phyloP scores from a whole-genome alignment of 371 early-diverging fungal species.

The Chytridiales sp. region DNA sequence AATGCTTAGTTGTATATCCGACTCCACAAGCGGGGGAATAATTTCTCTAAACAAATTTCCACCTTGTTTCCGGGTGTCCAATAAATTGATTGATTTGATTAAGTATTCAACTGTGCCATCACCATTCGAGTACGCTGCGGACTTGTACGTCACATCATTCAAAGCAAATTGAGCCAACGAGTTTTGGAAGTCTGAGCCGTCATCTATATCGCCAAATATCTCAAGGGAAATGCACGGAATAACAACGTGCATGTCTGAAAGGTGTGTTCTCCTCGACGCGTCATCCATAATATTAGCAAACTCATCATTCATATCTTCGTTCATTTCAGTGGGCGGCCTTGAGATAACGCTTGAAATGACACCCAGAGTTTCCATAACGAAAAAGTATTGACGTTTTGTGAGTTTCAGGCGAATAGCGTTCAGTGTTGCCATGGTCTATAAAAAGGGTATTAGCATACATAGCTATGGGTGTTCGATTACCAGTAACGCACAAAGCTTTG shows the following conservation, averaged over 20 bases:
- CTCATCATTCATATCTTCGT: neutral
- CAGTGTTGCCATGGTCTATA: constrained; percentile 62
- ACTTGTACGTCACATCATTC: constrained; percentile 55
- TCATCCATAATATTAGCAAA: too few relatives aligned
- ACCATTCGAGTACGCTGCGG: constrained; percentile 56
- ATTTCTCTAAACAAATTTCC: constrained; percentile 82
- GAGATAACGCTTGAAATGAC: constrained; percentile 25
- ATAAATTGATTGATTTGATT: constrained; percentile 70
- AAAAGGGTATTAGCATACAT: too few relatives aligned
- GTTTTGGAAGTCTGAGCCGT: neutral
- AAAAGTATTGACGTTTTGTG: constrained; percentile 77
- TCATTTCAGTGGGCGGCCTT: neutral
- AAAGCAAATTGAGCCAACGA: constrained; percentile 54
- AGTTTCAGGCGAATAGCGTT: constrained; percentile 77
- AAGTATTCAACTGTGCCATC: constrained; percentile 64
- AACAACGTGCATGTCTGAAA: constrained; percentile 20
- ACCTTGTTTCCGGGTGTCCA: constrained; percentile 74
- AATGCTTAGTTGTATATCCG: constrained; percentile 66
- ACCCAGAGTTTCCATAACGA: constrained; percentile 58
- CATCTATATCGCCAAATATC: constrained; percentile 53
- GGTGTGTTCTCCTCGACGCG: too few relatives aligned
- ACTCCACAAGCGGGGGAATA: constrained; percentile 60
- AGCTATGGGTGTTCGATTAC: too few relatives aligned
- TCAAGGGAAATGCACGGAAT: constrained; percentile 61
- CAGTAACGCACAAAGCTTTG: too few relatives aligned